Conservation (phyloP, 345 rosid species). For the Populus alba region DNA sequence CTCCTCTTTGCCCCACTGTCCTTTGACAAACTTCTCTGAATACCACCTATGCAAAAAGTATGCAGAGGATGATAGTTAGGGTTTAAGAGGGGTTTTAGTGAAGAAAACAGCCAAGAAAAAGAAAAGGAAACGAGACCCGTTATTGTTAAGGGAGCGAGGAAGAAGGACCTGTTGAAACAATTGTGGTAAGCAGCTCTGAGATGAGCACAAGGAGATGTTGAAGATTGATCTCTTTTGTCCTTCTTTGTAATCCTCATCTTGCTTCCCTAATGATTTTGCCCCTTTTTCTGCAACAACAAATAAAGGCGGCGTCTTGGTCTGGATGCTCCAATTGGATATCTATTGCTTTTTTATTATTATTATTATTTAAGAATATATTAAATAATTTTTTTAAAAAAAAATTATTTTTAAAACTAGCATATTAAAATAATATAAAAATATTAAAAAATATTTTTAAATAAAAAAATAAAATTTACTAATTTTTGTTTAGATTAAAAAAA, state of each 20-base stretch:
- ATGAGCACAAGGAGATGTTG: conserved; percentile 74
- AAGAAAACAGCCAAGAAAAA: too few species aligned
- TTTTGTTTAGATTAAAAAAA: too few species aligned
- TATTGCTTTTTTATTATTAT: too few species aligned
- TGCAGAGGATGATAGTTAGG: neutral
- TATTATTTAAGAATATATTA: too few species aligned
- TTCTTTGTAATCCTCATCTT: conserved; percentile 10
- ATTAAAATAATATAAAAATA: too few species aligned
- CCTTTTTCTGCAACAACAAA: neutral
- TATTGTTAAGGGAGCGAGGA: too few species aligned
- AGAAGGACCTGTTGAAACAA: conserved; percentile 68
- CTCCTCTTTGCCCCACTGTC: conserved; percentile 77
- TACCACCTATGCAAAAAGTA: conserved; percentile 58
- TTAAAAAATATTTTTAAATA: too few species aligned
- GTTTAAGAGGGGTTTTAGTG: neutral
- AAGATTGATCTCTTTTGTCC: conserved; percentile 6
- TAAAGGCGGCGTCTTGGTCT: too few species aligned
- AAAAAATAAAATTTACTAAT: too few species aligned
- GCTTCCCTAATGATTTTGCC: neutral
- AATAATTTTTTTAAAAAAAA: too few species aligned
- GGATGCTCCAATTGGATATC: accelerated
- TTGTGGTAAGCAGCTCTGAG: conserved; percentile 69
- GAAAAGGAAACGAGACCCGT: neutral
- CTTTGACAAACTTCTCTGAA: conserved; percentile 76
- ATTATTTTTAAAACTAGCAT: too few species aligned